Evolutionary conservation across 164 flowering plant genomes (phyloP).

Genomic region (Macadamia integrifolia): DNA sequence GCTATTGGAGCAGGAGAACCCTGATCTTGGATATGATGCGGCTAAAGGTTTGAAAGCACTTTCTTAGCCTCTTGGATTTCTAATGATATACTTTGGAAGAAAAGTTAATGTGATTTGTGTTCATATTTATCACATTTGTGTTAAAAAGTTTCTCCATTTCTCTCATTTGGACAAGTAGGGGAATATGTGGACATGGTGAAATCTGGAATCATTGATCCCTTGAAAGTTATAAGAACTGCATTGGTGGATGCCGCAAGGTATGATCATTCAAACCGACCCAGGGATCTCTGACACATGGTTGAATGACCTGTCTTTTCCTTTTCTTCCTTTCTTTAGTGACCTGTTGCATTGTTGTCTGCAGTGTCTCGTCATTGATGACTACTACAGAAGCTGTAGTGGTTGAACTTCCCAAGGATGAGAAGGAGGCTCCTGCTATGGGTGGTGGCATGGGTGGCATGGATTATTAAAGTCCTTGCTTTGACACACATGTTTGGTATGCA

Average conservation of each 20-base stretch:
- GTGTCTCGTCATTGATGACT: constrained; percentile 90
- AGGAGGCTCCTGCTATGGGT: constrained; percentile 51
- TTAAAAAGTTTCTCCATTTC: neutral
- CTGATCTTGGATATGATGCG: constrained; percentile 95
- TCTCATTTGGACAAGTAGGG: constrained; percentile 35
- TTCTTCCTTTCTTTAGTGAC: no score
- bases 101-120: neutral
- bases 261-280: no score
- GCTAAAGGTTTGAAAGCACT: constrained; percentile 61
- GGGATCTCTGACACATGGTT: no score
- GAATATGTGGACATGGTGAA: constrained; percentile 96
- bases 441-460: constrained; percentile 91
- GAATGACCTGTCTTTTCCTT: no score
- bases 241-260: constrained; percentile 97
- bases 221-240: constrained; percentile 98
- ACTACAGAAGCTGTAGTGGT: constrained; percentile 89
- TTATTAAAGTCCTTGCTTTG: constrained; percentile 27
- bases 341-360: constrained; percentile 21
- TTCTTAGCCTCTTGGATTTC: no score
- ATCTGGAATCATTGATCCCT: constrained; percentile 88
- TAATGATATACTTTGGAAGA: no score
- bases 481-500: neutral
- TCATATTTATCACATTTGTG: neutral
- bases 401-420: constrained; percentile 82
- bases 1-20: constrained; percentile 80